phyloP scores from a whole-genome alignment of 805 yeast genomes.

The Monosporozyma solicola region DNA sequence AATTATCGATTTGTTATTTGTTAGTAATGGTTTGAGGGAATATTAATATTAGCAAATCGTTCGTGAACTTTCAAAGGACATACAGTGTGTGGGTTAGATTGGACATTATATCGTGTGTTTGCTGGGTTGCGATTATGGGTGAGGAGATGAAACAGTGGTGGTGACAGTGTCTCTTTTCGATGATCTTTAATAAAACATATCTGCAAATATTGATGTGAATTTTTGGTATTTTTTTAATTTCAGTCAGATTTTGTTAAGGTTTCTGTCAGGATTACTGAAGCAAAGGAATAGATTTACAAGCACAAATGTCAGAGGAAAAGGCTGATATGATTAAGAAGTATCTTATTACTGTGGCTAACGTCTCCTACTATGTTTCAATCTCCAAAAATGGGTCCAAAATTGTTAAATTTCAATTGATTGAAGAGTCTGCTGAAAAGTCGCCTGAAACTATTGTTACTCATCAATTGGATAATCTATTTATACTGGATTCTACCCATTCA shows the following conservation, averaged over 20 bases:
- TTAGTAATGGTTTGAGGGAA: slow-evolving; percentile 5
- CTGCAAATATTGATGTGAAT: too few relatives aligned
- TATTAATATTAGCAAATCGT: too few relatives aligned
- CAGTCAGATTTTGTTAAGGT: too few relatives aligned
- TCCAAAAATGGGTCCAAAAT: slow-evolving; percentile 9
- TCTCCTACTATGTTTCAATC: slow-evolving; percentile 1
- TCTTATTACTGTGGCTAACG: background rate
- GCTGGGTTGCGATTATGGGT: background rate
- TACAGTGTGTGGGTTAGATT: background rate
- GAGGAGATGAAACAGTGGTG: background rate
- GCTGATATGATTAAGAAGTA: background rate
- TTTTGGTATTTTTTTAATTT: too few relatives aligned
- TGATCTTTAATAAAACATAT: background rate
- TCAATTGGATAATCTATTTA: slow-evolving; percentile 9
- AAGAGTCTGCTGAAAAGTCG: background rate
- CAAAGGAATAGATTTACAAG: too few relatives aligned
- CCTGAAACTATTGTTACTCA: background rate
- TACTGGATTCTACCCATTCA: slow-evolving; percentile 32
- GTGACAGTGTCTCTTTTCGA: background rate
- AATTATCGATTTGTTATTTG: background rate
- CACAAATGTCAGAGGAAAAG: background rate
- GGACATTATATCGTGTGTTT: background rate
- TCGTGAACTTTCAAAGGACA: background rate
- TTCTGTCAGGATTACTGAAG: too few relatives aligned
- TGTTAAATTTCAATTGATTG: slow-evolving; percentile 6